Base-by-base conservation (phyloP, 176 grass and related monocot genomes). In the Olyra latifolia region DNA sequence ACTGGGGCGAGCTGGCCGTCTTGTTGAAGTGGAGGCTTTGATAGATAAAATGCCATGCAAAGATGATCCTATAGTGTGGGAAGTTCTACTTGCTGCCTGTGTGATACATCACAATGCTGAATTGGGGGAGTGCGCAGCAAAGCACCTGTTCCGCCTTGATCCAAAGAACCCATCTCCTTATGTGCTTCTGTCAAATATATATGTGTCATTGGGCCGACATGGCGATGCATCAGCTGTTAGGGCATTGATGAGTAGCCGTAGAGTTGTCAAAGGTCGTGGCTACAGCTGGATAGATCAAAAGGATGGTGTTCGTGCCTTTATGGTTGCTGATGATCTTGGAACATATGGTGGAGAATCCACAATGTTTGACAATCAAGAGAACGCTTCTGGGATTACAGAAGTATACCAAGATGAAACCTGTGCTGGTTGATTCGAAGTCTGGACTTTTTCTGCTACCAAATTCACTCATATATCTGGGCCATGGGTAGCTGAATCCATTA, bases 101-200 rank as follows among this genome's bases (percentile, higher is more conserved):
- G 91, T 81, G 17, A 82, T 94, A 82, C 91, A 97, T 71, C 68
- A 88, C 42, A 92, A 92, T 84, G 91, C 84, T 73, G 86, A 65
- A 62, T 80, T 97, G 78, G 94, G 88, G 41, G 84, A 94, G 82
- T 84, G 43, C 69, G 89, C 87, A 0, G 91, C 91, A 1, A 86
- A 92, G 38, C 87, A 94, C 49, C 83, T 92, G 22, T 88, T 97
- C 60, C 70, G 57, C 60, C 81, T 94, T 78, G 94, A 94, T 39
- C 91, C 91, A 14, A 83, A 81, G 47, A 97, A 94, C 38, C 84
- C 94, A 61, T 91, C 89, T 72, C 85, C 94, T 1, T 97, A 94
- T 77, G 87, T 94, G 27, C 91, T 97, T 84, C 85, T 97, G 83
- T 91, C 94, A 63, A 97, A 97, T 77, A 97, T 97, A 86, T 97